A percentile compares a stretch with the other conserved stretches of the same genome.
These are phyloP conservation scores for Mediolabrus comicus DNA, from an alignment of 108 stramenopile genomes.

Conservation along the genomic window DNA sequence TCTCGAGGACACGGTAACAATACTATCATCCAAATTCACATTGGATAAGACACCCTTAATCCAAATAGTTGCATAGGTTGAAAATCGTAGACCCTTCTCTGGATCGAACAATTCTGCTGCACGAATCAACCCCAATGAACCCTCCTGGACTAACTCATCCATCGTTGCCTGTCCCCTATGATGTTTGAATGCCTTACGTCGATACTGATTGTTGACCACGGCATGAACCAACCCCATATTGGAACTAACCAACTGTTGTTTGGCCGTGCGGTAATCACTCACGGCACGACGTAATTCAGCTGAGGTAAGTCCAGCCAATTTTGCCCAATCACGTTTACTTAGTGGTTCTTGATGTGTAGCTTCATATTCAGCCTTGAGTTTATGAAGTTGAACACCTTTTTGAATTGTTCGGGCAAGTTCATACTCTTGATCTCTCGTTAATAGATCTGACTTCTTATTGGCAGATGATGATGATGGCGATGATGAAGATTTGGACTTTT, in stretches of 20 bases:
- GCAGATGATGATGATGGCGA: background rate
- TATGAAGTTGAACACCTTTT: constrained; percentile 61
- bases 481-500: background rate
- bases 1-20: constrained; percentile 59
- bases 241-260: constrained; percentile 69
- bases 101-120: constrained; percentile 95
- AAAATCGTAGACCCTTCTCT: constrained; percentile 81
- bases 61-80: constrained; percentile 98
- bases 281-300: constrained; percentile 60
- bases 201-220: constrained; percentile 59
- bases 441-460: constrained; percentile 1
- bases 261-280: constrained; percentile 65
- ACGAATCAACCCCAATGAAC: constrained; percentile 85
- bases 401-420: constrained; percentile 72
- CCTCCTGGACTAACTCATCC: constrained; percentile 93
- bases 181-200: constrained; percentile 9
- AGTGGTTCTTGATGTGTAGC: constrained; percentile 28
- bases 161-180: constrained; percentile 39
- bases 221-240: constrained; percentile 85
- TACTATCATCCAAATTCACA: constrained; percentile 47
- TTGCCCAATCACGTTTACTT: constrained; percentile 63
- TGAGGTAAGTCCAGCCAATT: constrained; percentile 50
- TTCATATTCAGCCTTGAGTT: constrained; percentile 59
- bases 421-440: constrained; percentile 73
- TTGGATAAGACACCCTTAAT: constrained; percentile 87